Conservation (phyloP, 2,329 filamentous ascomycete genomes). For the Corynespora cassiicola region DNA sequence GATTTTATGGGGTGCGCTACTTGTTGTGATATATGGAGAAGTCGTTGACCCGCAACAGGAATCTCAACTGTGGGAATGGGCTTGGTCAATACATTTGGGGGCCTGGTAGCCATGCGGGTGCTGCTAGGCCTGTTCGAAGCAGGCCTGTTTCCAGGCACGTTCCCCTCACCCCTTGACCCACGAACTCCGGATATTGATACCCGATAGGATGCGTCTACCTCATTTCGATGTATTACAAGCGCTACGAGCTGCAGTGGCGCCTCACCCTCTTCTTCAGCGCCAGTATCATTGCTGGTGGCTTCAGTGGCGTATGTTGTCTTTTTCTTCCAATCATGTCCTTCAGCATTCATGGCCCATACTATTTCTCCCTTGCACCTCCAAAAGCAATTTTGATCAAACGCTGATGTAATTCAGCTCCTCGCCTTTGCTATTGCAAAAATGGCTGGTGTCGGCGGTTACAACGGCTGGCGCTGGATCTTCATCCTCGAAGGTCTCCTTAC, state of each 20-base stretch:
- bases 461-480: slow-evolving; percentile 44
- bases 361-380: background rate
- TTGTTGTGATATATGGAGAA: background rate
- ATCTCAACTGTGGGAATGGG: slow-evolving; percentile 54
- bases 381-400: no score
- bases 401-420: slow-evolving; percentile 32
- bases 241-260: slow-evolving; percentile 51
- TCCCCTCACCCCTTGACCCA: background rate
- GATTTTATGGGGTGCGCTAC: slow-evolving; percentile 41
- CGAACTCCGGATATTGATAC: no score
- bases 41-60: slow-evolving; percentile 17
- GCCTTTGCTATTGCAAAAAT: slow-evolving; percentile 64
- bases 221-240: slow-evolving; percentile 50
- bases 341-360: slow-evolving; percentile 3
- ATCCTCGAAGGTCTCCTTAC: slow-evolving; percentile 40
- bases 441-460: slow-evolving; percentile 57
- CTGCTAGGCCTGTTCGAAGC: slow-evolving; percentile 47
- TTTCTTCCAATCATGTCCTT: background rate
- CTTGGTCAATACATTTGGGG: slow-evolving; percentile 53
- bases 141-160: slow-evolving; percentile 36
- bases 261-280: slow-evolving; percentile 51
- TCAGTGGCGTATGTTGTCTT: slow-evolving; percentile 41
- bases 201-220: slow-evolving; percentile 40
- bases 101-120: slow-evolving; percentile 56
- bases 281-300: slow-evolving; percentile 49